Evolutionary conservation across 1,139 yeast genomes (phyloP).

Genomic region (Magnusiomyces ingens): DNA sequence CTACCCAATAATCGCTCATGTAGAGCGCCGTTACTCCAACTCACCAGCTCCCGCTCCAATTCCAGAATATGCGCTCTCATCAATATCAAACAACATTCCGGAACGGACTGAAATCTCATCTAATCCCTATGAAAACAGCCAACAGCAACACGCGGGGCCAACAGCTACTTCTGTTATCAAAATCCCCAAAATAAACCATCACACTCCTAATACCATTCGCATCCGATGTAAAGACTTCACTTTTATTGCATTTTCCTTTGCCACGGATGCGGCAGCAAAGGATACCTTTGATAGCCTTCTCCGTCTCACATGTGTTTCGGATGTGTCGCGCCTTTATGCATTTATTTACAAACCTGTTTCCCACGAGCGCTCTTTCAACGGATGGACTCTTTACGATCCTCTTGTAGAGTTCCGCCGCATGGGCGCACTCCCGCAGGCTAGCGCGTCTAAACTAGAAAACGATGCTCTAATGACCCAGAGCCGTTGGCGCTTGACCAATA

Average conservation of each 20-base stretch:
- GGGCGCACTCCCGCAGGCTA: slow-evolving; percentile 31
- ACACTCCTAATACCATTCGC: slow-evolving; percentile 37
- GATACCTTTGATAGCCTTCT: slow-evolving; percentile 71
- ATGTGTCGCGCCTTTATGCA: slow-evolving; percentile 60
- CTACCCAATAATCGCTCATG: slow-evolving; percentile 74
- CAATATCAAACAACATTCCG: too few species aligned
- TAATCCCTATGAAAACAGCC: too few species aligned
- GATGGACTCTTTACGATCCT: slow-evolving; percentile 71
- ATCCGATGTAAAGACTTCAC: slow-evolving; percentile 82
- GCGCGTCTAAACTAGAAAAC: slow-evolving; percentile 7
- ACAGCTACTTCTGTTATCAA: too few species aligned
- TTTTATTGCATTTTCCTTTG: slow-evolving; percentile 72
- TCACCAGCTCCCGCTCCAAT: too few species aligned
- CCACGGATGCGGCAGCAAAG: slow-evolving; percentile 49
- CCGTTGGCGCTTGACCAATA: slow-evolving; percentile 62
- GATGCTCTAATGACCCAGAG: too few species aligned
- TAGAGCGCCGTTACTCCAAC: slow-evolving; percentile 45
- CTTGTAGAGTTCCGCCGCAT: slow-evolving; percentile 56
- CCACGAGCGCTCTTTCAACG: slow-evolving; percentile 46
- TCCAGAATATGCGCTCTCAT: too few species aligned
- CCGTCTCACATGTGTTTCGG: slow-evolving; percentile 52
- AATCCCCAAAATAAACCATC: too few species aligned
- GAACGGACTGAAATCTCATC: too few species aligned
- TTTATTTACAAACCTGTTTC: slow-evolving; percentile 56
- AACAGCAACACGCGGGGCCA: too few species aligned